Percentiles rank a stretch among this genome's conserved stretches.
Conservation (phyloP, 2,329 filamentous ascomycete genomes). For the Fusarium falciforme region DNA sequence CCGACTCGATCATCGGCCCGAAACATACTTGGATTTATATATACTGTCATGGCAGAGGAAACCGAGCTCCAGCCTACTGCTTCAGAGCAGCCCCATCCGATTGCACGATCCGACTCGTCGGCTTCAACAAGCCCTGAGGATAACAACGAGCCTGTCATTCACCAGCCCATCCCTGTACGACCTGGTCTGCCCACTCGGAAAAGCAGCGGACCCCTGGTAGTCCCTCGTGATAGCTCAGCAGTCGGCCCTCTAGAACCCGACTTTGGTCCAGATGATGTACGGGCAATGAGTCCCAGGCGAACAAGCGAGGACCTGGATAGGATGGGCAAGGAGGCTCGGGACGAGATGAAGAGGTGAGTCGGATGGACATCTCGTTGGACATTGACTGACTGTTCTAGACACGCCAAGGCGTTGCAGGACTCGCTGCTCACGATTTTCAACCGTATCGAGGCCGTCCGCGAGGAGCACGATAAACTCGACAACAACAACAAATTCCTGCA, state of each 20-base stretch:
- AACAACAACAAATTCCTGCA: constrained; percentile 97
- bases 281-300: constrained; percentile 92
- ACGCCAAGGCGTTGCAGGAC: constrained; percentile 89
- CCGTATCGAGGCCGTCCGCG: constrained; percentile 92
- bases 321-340: constrained; percentile 84
- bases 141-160: constrained; percentile 55
- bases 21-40: background rate
- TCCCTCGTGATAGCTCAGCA: constrained; percentile 79
- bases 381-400: constrained; percentile 62
- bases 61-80: constrained; percentile 39
- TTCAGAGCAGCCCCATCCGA: constrained; percentile 45
- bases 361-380: constrained; percentile 3
- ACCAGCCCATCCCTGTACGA: constrained; percentile 66
- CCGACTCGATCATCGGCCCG: background rate
- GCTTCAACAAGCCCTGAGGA: constrained; percentile 49
- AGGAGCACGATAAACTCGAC: constrained; percentile 96
- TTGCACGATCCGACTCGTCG: constrained; percentile 54
- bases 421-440: constrained; percentile 91
- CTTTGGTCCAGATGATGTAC: constrained; percentile 87
- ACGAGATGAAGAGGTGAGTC: constrained; percentile 68
- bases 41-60: constrained; percentile 37
- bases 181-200: constrained; percentile 79
- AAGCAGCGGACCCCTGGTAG: constrained; percentile 84
- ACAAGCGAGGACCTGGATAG: constrained; percentile 92
- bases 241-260: constrained; percentile 79